A percentile compares a stretch with the other conserved stretches of the same genome.
These are phyloP conservation scores for Paraconiothyrium brasiliense DNA, from an alignment of 2,329 filamentous ascomycete species.

Conservation along the genomic window DNA sequence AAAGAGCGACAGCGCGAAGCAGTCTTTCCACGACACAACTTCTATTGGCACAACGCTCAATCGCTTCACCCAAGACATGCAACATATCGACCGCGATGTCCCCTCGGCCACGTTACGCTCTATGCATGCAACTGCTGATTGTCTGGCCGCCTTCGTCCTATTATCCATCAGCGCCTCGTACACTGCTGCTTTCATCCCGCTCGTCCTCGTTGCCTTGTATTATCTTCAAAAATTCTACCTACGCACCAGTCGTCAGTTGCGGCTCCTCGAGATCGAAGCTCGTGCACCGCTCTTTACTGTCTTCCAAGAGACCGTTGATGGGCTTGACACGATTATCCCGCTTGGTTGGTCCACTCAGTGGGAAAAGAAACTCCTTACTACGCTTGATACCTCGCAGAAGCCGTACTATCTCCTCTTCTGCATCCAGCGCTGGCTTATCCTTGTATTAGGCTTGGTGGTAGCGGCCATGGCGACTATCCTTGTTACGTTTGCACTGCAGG, in stretches of 20 bases:
- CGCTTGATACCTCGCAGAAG: slow-evolving; percentile 48
- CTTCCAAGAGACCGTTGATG: slow-evolving; percentile 58
- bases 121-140: slow-evolving; percentile 8
- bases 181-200: slow-evolving; percentile 35
- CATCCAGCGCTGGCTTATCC: slow-evolving; percentile 49
- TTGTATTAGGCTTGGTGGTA: slow-evolving; percentile 41
- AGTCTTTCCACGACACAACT: slow-evolving; percentile 13
- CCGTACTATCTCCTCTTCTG: slow-evolving; percentile 51
- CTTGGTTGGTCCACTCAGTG: slow-evolving; percentile 52
- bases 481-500: slow-evolving; percentile 40
- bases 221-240: slow-evolving; percentile 55
- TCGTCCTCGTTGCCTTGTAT: slow-evolving; percentile 47
- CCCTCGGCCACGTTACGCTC: slow-evolving; percentile 8
- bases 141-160: slow-evolving; percentile 5
- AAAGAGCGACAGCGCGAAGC: slow-evolving; percentile 6
- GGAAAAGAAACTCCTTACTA: slow-evolving; percentile 11
- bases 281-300: slow-evolving; percentile 59
- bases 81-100: slow-evolving; percentile 20
- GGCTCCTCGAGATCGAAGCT: slow-evolving; percentile 61
- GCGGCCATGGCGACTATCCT: slow-evolving; percentile 44
- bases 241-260: slow-evolving; percentile 54
- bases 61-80: slow-evolving; percentile 25
- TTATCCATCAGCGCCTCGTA: slow-evolving; percentile 10
- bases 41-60: slow-evolving; percentile 15
- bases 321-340: slow-evolving; percentile 58